These are phyloP conservation scores for Penicillium sp. DNA, from an alignment of 2,329 filamentous ascomycete genomes.

Conservation along the genomic window DNA sequence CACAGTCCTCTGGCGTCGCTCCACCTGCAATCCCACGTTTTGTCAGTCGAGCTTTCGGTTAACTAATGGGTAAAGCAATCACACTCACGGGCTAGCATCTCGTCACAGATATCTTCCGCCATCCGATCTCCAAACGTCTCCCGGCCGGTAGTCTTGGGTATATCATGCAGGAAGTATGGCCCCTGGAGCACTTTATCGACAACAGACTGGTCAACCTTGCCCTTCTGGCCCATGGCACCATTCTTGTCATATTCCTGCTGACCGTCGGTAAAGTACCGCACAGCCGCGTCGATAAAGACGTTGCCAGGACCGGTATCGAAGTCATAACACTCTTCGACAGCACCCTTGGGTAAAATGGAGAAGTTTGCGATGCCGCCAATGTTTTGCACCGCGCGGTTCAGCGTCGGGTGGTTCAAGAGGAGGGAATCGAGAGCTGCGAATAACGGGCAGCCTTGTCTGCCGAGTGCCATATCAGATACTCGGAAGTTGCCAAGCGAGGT, in stretches of 20 bases:
- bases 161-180: slow-evolving; percentile 48
- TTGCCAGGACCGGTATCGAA: slow-evolving; percentile 53
- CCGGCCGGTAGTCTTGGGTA: slow-evolving; percentile 52
- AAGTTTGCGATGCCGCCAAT: slow-evolving; percentile 56
- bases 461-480: slow-evolving; percentile 47
- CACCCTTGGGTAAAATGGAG: slow-evolving; percentile 50
- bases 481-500: slow-evolving; percentile 51
- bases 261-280: slow-evolving; percentile 49
- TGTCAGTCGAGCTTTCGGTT: not conserved
- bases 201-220: slow-evolving; percentile 45
- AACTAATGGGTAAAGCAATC: not conserved
- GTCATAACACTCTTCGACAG: slow-evolving; percentile 7
- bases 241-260: slow-evolving; percentile 46
- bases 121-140: slow-evolving; percentile 54
- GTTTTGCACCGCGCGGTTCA: slow-evolving; percentile 54
- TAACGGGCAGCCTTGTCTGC: slow-evolving; percentile 49
- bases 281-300: slow-evolving; percentile 49
- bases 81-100: slow-evolving; percentile 2
- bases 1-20: slow-evolving; percentile 47
- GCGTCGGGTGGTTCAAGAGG: slow-evolving; percentile 50
- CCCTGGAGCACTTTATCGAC: slow-evolving; percentile 47
- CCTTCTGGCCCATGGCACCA: slow-evolving; percentile 44
- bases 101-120: slow-evolving; percentile 25
- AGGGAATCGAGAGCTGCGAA: slow-evolving; percentile 52
- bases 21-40: slow-evolving; percentile 18